Evolutionary conservation across 2,329 filamentous ascomycete genomes (phyloP).

Genomic region (Fusarium nodosum): DNA sequence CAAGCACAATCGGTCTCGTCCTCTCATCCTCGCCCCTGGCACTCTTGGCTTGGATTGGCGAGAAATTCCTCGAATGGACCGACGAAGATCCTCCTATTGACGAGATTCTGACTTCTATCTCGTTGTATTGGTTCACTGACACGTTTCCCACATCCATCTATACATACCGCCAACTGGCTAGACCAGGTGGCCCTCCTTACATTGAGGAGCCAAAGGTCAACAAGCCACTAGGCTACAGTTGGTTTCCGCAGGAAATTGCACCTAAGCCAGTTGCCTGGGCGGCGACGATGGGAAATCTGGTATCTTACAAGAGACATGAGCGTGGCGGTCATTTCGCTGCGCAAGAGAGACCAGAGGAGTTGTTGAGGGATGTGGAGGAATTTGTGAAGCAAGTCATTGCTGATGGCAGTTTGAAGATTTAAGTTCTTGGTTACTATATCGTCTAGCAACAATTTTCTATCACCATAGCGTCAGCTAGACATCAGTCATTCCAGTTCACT

Average conservation of each 20-base stretch:
- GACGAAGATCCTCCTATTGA: conserved; percentile 5
- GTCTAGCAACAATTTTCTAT: no score
- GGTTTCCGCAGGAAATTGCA: conserved; percentile 14
- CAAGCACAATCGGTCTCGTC: conserved; percentile 10
- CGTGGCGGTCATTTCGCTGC: conserved; percentile 14
- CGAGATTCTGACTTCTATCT: not conserved
- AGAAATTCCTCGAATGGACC: conserved; percentile 16
- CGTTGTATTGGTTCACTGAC: conserved; percentile 6
- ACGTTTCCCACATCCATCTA: conserved; percentile 16
- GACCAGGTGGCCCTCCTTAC: accelerated
- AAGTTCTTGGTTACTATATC: accelerated
- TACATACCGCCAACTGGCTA: not conserved
- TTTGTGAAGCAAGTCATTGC: conserved; percentile 11
- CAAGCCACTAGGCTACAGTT: conserved; percentile 22
- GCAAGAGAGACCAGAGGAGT: not conserved
- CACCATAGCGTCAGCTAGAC: no score
- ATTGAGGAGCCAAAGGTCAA: not conserved
- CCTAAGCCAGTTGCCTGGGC: conserved; percentile 8
- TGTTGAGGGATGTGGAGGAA: conserved; percentile 7
- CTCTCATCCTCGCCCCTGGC: conserved; percentile 14
- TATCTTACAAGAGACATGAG: not conserved
- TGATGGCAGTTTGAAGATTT: conserved; percentile 6
- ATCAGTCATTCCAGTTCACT: not conserved
- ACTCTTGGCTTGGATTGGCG: conserved; percentile 8
- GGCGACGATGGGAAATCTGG: not conserved